Conservation (phyloP, 116 monocot genomes). For the Cymodocea nodosa region DNA sequence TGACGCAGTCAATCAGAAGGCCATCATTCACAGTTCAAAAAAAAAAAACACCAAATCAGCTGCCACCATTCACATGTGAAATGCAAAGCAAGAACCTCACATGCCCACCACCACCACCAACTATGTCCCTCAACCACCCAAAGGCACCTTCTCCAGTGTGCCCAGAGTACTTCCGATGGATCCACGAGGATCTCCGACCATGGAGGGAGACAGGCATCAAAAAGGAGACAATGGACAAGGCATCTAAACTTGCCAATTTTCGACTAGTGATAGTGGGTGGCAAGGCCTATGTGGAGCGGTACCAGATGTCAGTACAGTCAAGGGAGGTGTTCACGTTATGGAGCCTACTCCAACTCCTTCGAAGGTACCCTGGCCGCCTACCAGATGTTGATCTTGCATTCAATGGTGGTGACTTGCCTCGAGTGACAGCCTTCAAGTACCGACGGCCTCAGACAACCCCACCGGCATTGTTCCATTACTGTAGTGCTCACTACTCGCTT, state of each 20-base stretch:
- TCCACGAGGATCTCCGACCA: conserved; percentile 49
- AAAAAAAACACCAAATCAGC: too few species aligned
- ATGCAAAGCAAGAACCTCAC: conserved; percentile 1
- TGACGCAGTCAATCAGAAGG: too few species aligned
- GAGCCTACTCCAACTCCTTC: conserved; percentile 56
- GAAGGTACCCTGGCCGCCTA: conserved; percentile 40
- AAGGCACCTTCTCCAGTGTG: conserved; percentile 11
- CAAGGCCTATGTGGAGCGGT: conserved; percentile 31
- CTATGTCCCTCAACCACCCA: not conserved
- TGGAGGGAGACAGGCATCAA: conserved; percentile 49
- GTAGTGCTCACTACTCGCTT: not conserved
- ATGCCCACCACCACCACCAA: not conserved
- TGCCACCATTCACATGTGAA: not conserved
- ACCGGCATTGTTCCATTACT: conserved; percentile 9
- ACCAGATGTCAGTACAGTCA: conserved; percentile 30
- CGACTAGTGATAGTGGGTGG: conserved; percentile 39
- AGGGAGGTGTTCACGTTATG: conserved; percentile 61
- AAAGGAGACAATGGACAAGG: conserved; percentile 26
- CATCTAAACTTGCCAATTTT: conserved; percentile 24
- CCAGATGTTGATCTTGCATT: conserved; percentile 70
- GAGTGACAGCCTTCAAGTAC: conserved; percentile 9
- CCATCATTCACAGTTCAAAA: too few species aligned
- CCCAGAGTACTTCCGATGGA: conserved; percentile 59
- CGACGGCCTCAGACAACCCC: not conserved
- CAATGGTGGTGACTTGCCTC: conserved; percentile 45